Evolutionary conservation across 2,329 filamentous ascomycete genomes (phyloP), one percentile per base, ranked within the genome.

Genomic region (Aureobasidium vineae): DNA sequence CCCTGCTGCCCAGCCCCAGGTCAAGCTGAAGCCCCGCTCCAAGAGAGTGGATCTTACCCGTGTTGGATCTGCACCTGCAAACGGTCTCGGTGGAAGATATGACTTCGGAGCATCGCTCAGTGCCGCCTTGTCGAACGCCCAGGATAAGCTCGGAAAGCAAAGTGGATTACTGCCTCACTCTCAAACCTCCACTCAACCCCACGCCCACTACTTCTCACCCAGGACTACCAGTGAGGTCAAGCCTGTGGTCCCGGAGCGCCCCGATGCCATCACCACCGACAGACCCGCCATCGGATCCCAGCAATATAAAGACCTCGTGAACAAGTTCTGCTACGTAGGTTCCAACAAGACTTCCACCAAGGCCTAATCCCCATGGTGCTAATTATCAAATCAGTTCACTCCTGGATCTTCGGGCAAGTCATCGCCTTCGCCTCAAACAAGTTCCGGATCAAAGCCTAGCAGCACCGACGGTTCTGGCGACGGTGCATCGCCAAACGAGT

Each of bases 251-350:
- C 68, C 60, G 61, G 72, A 70, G n/a, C 72, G 83, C 64, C 86
- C 78, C 74, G 85, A 79, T 81, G 85, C 74, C 76, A 83, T 82
- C 72, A 80, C 84, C 16, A 81, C 83, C 45, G 84, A 85, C 73
- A 87, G 89, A 74, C 88, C 88, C 52, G 83, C 86, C 74, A 88
- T 97, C 71, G 86, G 93, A 68, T 96, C 92, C 70, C 88, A 91
- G 68, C 93, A 94, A 68, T 98, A 99, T 78, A 91, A 96, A 80
- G 95, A 99, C 80, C 86, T 99, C 71, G 90, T 99, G 78, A 93
- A 96, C 83, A 97, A 96, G 83, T 99, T 97, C 84, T 99, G 95
- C 85, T 99, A 98, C 87, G 94, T 97, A 94, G 88, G 94, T 96
- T 85, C 85, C 70, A 71, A 71, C 69, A 73, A 69, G 68, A 70